Base-by-base conservation (phyloP, 2,329 filamentous ascomycete species). In the Parasarocladium wereldwijsianum region DNA sequence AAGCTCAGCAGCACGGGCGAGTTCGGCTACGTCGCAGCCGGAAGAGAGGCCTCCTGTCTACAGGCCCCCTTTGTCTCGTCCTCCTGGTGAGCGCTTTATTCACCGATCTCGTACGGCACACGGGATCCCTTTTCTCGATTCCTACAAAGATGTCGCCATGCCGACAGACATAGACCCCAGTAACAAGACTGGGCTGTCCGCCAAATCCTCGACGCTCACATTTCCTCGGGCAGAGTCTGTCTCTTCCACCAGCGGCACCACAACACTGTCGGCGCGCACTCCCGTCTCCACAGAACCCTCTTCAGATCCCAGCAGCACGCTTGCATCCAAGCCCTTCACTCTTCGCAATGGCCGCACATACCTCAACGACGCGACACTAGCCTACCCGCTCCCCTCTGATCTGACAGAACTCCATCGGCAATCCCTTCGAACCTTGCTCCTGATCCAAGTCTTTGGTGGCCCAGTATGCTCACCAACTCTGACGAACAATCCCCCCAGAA, bases 351-450 rank as follows among this genome's bases (percentile, higher is more conserved):
- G 83, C 31, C 78, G 85, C 34, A 78, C 78, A 26, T 94, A 87
- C 54, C 68, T 92, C 38, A 73, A 79, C 46, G 82, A 93, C 45
- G 60, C 66, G 7, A 63, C 68, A 3, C 57, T 81, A 17, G 58
- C 71, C 6, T 94, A 96, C 44, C 84, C 84, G n/a, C 62, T 94
- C 3, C 87, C 87, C 22, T 78, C 80, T 56, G 87, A 94, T 55
- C 67, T 93, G 23, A 62, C 76, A 23, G 86, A 94, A 55, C 68
- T 93, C 28, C 84, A 93, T 53, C 72, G 86, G 34, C 86, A 94
- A 54, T 85, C 76, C 27, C 61, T 94, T 33, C 74, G 83, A 35
- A 92, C 86, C 0, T 64, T 93, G 40, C 66, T 93, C 37, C 64
- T 85, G 30, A 77, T 83, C 40, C 75, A 83, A 45, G 69, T 93